phyloP scores from a whole-genome alignment of 805 yeast genomes.

The Teunomyces gatunensis region DNA sequence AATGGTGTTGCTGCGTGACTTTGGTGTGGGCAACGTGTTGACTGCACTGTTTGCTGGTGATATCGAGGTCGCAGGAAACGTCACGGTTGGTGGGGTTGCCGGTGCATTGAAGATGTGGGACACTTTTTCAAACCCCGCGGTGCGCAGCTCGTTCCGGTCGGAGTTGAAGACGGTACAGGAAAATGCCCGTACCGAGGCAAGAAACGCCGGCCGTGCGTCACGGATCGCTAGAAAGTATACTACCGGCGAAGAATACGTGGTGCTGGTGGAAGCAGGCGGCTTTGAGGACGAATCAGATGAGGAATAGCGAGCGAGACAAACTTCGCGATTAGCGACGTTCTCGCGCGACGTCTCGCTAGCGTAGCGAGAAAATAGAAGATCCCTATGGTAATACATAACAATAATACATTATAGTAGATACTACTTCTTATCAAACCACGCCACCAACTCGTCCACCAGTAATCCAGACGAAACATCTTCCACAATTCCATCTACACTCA shows the following conservation, averaged over 20 bases:
- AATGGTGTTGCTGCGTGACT: constrained; percentile 86
- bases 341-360: too few species aligned
- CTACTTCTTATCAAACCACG: constrained; percentile 21
- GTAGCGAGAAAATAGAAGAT: neutral
- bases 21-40: constrained; percentile 91
- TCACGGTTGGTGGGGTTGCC: constrained; percentile 83
- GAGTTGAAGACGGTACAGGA: constrained; percentile 55
- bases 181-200: constrained; percentile 58
- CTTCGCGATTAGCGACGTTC: too few species aligned
- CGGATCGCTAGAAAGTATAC: constrained; percentile 75
- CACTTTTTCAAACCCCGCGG: constrained; percentile 74
- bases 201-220: constrained; percentile 55
- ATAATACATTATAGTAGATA: constrained; percentile 8
- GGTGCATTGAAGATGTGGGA: constrained; percentile 93
- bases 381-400: neutral
- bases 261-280: constrained; percentile 63
- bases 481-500: constrained; percentile 64
- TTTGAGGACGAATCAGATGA: constrained; percentile 55
- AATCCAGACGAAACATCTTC: constrained; percentile 64
- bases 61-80: constrained; percentile 76
- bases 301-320: constrained; percentile 30
- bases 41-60: constrained; percentile 83
- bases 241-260: constrained; percentile 49
- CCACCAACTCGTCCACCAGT: constrained; percentile 43
- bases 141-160: constrained; percentile 63